Evolutionary conservation across 1,284 basidiomycete species (phyloP).

Genomic region (Serendipita sp.): DNA sequence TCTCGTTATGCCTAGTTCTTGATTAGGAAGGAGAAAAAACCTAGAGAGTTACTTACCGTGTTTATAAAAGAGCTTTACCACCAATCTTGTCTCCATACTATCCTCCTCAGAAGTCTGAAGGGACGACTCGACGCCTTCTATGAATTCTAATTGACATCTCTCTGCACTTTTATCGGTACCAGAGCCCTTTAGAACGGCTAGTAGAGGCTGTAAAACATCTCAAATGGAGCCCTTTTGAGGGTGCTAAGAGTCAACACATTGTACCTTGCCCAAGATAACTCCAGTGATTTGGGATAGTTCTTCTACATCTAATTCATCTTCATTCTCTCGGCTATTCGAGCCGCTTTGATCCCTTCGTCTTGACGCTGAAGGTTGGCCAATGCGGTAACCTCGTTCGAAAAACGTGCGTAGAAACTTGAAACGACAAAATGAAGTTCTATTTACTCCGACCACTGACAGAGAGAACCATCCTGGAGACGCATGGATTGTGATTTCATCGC

Average conservation of each 20-base stretch:
- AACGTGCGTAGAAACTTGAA: slow-evolving; percentile 54
- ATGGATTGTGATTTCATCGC: slow-evolving; percentile 58
- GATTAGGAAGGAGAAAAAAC: slow-evolving; percentile 7
- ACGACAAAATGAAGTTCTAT: slow-evolving; percentile 66
- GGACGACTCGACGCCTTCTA: slow-evolving; percentile 31
- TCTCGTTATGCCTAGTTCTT: slow-evolving; percentile 52
- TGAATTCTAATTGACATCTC: slow-evolving; percentile 54
- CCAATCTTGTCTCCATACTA: slow-evolving; percentile 51
- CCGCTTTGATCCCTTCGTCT: slow-evolving; percentile 5
- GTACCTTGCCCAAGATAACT: slow-evolving; percentile 53
- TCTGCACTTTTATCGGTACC: slow-evolving; percentile 62
- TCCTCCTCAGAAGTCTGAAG: slow-evolving; percentile 24
- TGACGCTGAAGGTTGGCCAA: slow-evolving; percentile 16
- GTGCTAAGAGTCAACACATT: neutral
- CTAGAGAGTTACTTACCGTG: slow-evolving; percentile 36
- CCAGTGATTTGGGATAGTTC: slow-evolving; percentile 32
- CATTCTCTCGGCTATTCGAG: slow-evolving; percentile 7
- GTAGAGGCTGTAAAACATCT: slow-evolving; percentile 34
- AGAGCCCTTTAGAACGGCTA: slow-evolving; percentile 57
- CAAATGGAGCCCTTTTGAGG: slow-evolving; percentile 3
- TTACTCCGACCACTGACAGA: slow-evolving; percentile 58
- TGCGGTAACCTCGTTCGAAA: slow-evolving; percentile 31
- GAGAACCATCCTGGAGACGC: slow-evolving; percentile 44
- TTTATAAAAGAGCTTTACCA: slow-evolving; percentile 63
- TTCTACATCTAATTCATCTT: slow-evolving; percentile 18